These are phyloP conservation scores for Neurospora sp. DNA, from an alignment of 495 filamentous ascomycete genomes.

Conservation along the genomic window DNA sequence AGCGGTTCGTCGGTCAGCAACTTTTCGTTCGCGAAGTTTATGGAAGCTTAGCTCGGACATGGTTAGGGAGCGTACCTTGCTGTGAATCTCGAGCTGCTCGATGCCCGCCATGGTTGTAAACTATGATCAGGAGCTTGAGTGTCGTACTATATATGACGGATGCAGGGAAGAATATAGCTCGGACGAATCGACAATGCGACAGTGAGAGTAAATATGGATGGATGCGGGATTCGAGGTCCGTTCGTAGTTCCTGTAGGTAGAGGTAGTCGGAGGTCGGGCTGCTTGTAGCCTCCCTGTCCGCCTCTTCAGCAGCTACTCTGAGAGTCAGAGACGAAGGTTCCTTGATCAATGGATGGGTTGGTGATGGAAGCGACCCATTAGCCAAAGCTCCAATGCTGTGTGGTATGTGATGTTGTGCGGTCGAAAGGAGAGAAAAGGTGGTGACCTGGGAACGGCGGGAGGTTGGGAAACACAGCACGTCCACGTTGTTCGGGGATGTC, in stretches of 20 bases:
- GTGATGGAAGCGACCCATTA: background rate
- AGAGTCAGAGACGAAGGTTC: background rate
- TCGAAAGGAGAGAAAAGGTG: background rate
- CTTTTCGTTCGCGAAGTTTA: background rate
- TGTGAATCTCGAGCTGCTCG: conserved; percentile 95
- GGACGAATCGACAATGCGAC: background rate
- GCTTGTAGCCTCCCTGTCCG: background rate
- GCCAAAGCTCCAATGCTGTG: background rate
- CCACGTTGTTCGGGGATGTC: background rate
- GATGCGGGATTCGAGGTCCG: background rate
- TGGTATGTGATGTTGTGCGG: background rate
- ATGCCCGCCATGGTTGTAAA: conserved; percentile 65
- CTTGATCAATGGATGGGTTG: background rate
- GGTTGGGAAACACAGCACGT: background rate
- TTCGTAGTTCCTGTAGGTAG: background rate
- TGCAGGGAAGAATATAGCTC: background rate
- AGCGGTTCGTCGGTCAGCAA: background rate
- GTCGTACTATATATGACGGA: background rate
- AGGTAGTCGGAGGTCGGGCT: background rate
- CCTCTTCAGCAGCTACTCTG: background rate
- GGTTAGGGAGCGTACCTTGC: conserved; percentile 57
- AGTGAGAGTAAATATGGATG: background rate
- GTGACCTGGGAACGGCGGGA: background rate
- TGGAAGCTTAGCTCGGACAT: background rate
- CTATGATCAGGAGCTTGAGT: background rate